These are phyloP conservation scores for Hyaloscypha finlandica DNA, from an alignment of 495 filamentous ascomycete species.

Conservation along the genomic window DNA sequence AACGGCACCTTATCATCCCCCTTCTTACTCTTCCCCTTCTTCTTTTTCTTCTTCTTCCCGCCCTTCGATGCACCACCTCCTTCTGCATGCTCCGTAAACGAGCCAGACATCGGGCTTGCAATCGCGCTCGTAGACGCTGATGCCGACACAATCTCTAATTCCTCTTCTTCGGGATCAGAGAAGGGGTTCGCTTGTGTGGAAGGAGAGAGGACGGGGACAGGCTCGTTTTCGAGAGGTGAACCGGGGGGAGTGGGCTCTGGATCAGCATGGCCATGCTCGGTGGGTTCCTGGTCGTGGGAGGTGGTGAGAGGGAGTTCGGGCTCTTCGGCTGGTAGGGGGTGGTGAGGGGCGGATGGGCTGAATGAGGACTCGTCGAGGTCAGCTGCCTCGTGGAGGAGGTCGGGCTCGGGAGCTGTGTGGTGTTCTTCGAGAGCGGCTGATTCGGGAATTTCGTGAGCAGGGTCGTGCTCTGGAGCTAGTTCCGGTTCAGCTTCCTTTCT, in stretches of 20 bases:
- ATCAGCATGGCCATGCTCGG: neutral
- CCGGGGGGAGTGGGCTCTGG: too few relatives aligned
- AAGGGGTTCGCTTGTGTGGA: too few relatives aligned
- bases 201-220: too few relatives aligned
- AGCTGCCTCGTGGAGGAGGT: neutral
- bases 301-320: neutral
- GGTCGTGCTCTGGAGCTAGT: neutral
- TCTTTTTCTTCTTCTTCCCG: slow-evolving; percentile 6
- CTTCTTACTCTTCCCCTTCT: neutral
- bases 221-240: too few relatives aligned
- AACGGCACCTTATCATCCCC: neutral
- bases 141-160: neutral
- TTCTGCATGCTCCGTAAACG: neutral
- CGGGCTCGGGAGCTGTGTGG: neutral
- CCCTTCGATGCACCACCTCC: neutral
- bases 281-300: neutral
- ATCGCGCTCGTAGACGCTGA: neutral
- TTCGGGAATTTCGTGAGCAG: neutral
- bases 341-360: too few relatives aligned
- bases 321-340: neutral
- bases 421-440: neutral
- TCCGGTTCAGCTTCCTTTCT: neutral
- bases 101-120: neutral
- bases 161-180: neutral
- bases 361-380: neutral